phyloP scores from a whole-genome alignment of 768 basidiomycete species.

The Podaxis mareebaensis region DNA sequence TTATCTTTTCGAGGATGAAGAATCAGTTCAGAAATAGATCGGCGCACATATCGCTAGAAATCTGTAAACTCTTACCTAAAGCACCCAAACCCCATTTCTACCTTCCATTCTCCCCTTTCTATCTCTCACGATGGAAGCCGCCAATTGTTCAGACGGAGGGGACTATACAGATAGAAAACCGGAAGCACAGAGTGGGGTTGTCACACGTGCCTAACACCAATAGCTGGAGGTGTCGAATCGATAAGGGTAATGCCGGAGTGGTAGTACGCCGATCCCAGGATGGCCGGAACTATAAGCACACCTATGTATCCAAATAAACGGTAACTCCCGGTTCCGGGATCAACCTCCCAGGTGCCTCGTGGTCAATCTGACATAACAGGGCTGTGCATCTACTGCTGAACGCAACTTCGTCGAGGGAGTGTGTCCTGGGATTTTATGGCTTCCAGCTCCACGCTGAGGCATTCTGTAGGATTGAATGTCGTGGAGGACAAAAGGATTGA shows the following conservation, averaged over 20 bases:
- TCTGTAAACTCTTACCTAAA: neutral
- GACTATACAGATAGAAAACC: neutral
- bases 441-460: neutral
- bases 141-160: neutral
- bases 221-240: neutral
- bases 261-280: slow-evolving; percentile 8
- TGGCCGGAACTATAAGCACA: neutral
- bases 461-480: neutral
- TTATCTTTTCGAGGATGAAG: slow-evolving; percentile 1
- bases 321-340: neutral
- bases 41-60: neutral
- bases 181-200: neutral
- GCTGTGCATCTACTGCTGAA: neutral
- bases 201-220: neutral
- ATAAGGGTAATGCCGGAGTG: neutral
- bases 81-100: neutral
- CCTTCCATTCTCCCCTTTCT: slow-evolving; percentile 4
- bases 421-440: neutral
- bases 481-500: neutral
- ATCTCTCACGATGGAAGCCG: neutral
- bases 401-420: neutral
- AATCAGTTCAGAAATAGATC: slow-evolving; percentile 3
- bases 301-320: neutral
- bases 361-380: neutral
- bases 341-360: slow-evolving; percentile 8